Evolutionary conservation across 768 basidiomycete genomes (phyloP).

Genomic region (Leccinum incarnatum): DNA sequence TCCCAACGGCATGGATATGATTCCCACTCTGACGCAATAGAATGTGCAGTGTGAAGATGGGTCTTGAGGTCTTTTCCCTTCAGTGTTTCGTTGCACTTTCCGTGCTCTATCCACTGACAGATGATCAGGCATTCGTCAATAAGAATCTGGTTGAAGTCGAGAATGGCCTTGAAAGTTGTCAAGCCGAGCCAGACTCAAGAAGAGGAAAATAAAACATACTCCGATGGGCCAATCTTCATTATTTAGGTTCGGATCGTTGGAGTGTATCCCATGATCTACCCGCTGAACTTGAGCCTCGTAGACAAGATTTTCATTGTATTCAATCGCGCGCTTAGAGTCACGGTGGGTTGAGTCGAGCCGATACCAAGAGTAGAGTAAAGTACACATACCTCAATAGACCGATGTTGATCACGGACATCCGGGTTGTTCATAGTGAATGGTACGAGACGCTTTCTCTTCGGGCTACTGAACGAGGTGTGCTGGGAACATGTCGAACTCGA

Average conservation of each 20-base stretch:
- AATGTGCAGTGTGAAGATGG: constrained; percentile 9
- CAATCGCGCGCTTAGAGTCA: neutral
- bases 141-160: constrained; percentile 1
- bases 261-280: neutral
- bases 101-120: constrained; percentile 8
- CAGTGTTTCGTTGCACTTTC: neutral
- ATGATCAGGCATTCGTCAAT: neutral
- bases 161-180: neutral
- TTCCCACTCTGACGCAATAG: neutral
- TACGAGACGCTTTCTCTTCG: neutral
- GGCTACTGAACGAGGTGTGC: neutral
- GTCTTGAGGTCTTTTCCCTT: neutral
- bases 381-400: neutral
- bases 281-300: constrained; percentile 4
- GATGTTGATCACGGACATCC: neutral
- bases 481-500: neutral
- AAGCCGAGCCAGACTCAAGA: neutral
- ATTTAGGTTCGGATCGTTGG: neutral
- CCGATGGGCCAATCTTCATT: neutral
- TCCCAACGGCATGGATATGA: too few species aligned
- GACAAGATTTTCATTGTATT: neutral
- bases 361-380: neutral
- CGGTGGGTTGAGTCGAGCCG: neutral
- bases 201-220: neutral
- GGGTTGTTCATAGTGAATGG: neutral